A percentile compares a stretch with the other conserved stretches of the same genome.
These are phyloP conservation scores for Voacanga thouarsii DNA, from an alignment of 257 asterid species.

Conservation along the genomic window DNA sequence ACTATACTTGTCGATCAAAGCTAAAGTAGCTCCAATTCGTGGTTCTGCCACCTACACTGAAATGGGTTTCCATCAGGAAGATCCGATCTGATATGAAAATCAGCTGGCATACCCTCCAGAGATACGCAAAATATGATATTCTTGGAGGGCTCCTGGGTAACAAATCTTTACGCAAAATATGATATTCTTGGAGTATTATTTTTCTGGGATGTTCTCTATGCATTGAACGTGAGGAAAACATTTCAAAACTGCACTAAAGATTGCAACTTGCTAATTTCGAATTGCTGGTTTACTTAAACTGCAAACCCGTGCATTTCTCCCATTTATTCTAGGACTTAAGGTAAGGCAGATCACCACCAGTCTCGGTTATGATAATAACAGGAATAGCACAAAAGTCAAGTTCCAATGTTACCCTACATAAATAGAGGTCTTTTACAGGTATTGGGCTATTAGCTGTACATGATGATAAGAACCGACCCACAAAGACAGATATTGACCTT, in stretches of 20 bases:
- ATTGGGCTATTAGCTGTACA: not conserved
- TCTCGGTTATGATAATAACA: no score
- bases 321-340: not conserved
- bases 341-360: not conserved
- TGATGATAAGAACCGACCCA: no score
- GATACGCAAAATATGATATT: not conserved
- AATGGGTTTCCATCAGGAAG: not conserved
- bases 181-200: not conserved
- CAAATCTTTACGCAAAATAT: constrained; percentile 1
- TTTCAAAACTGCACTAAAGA: not conserved
- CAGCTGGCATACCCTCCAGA: not conserved
- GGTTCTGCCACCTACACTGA: not conserved
- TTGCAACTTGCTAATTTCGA: not conserved
- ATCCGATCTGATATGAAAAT: constrained; percentile 7
- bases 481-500: no score
- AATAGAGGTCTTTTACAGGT: no score
- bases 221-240: not conserved
- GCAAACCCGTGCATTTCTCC: not conserved
- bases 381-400: not conserved
- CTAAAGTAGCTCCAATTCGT: not conserved
- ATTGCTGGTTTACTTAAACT: not conserved
- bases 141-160: not conserved
- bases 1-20: not conserved
- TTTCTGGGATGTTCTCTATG: not conserved
- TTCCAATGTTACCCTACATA: not conserved